Base-by-base conservation (phyloP, 2,329 filamentous ascomycete genomes). In the Sporothrix inflata region DNA sequence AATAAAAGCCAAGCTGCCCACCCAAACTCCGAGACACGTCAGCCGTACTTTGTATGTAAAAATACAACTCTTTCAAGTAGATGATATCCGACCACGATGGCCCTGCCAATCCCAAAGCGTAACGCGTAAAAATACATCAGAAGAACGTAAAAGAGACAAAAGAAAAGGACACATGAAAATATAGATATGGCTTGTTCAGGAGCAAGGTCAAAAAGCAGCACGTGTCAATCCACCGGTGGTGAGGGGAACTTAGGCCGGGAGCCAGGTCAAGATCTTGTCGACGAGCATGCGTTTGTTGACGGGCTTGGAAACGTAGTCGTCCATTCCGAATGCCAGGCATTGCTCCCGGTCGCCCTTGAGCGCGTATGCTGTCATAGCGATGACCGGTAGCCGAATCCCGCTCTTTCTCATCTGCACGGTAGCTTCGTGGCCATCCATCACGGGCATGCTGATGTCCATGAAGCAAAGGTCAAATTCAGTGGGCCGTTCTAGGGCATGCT, bases 391-490 rank as follows among this genome's bases (percentile, higher is more conserved):
- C 11, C 38, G 19, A n/a, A 60, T 71, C 63, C 76, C 78, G 4
- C 57, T 71, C 1, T 84, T 80, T 1, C 87, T 81, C 47, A 89
- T 88, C 65, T 80, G 80, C 49, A 77, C 79, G 0, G 87, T 84
- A 34, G 86, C 87, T 7, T 85, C 82, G 69, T 85, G 78, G 1
- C 87, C 87, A 74, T 88, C 85, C 83, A 88, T 85, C 19, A 88
- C 79, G 4, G 87, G 87, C 87, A 89, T 89, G 74, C 85, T 85
- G 75, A 87, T 84, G 77, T 89, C 87, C 87, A 89, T 89, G 4
- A 89, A 79, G 7, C 88, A 82, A 9, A 87, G 77, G 73, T 84
- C 82, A 49, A 85, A 86, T 0, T 80, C 80, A 1, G 82, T 75
- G 0, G 82, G 81, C 53, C 81, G 82, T 71, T 81, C 79, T 8